Percentiles rank a stretch among this genome's conserved stretches.
phyloP scores from a whole-genome alignment of 78 protist species.

The slime mould (Dictyostelium discoideum) region DNA sequence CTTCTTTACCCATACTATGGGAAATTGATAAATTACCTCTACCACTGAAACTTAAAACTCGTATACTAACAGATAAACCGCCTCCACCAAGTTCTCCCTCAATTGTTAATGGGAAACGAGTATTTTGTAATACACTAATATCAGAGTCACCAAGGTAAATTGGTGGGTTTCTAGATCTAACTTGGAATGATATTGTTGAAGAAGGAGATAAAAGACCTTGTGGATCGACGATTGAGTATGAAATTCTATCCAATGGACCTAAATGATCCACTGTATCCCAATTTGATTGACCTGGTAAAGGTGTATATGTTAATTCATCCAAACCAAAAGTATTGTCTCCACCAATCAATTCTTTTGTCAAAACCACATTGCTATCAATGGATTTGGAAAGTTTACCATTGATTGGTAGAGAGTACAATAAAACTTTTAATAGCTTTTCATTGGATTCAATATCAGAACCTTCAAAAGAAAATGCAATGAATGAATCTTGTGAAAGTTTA shows the following conservation, averaged over 20 bases:
- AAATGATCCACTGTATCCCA: not conserved
- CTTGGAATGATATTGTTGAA: not conserved
- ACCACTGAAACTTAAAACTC: not conserved
- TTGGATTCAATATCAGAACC: conserved; percentile 7
- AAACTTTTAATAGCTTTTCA: not conserved
- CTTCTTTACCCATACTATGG: not conserved
- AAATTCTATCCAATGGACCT: conserved; percentile 23
- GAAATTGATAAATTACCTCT: not conserved
- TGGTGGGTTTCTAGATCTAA: conserved; percentile 15
- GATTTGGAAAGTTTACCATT: conserved; percentile 6
- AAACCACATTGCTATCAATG: not conserved
- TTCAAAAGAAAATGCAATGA: not conserved
- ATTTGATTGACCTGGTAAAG: conserved; percentile 8
- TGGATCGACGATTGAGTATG: not conserved
- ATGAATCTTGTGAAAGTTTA: not conserved
- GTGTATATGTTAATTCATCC: not conserved
- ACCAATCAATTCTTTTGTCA: not conserved
- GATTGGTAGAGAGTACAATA: not conserved
- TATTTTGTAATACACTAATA: not conserved
- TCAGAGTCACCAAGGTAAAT: not conserved
- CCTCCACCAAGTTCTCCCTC: not conserved
- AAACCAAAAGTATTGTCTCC: not conserved
- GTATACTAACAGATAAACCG: not conserved
- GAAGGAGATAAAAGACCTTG: not conserved
- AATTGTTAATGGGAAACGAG: not conserved